Base-by-base conservation (phyloP, 2,329 filamentous ascomycete genomes). In the Sporothrix sp. region DNA sequence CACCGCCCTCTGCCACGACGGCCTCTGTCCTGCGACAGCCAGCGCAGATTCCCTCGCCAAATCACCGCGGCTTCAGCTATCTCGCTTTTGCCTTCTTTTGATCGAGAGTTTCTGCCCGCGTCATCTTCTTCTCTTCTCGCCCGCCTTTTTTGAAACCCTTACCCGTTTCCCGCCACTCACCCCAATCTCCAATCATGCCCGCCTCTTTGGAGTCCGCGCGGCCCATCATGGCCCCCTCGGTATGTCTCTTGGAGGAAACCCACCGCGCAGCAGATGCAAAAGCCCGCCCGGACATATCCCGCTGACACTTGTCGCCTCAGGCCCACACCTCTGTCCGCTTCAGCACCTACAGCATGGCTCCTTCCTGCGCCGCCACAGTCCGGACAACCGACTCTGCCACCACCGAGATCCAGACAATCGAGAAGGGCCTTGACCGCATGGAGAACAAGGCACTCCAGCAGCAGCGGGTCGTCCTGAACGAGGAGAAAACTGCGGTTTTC, bases 381-480 rank as follows among this genome's bases (percentile, higher is more conserved):
- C 67, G 65, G 57, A 75, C 73, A 25, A 72, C 64, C 57, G 76
- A 80, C 64, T 78, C 75, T 39, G 74, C 71, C 43, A 70, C 72
- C 44, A 73, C 74, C 58, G 77, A 80, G 65, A 78, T 81, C 59
- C 69, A 69, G 66, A 79, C 86, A 58, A 88, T 93, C 66, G 84
- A 86, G 60, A 79, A 83, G 54, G 84, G 85, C 53, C 79, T 95
- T 57, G 83, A 88, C 61, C 86, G 89, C 62, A 85, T 96, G 70
- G 87, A 94, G 68, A 93, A 95, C 74, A 88, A 87, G 69, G 85
- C 85, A 44, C 81, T 95, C 25, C 72, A 80, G 59, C 79, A 84
- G 61, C 90, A 96, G 71, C 84, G 90, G 59, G 90, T 90, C 62
- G 74, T 81, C 51, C 79, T 90, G 56, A 85, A 75, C 64, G 79